A percentile compares a stretch with the other conserved stretches of the same genome.
phyloP scores from a whole-genome alignment of 345 rosid genomes.

The Brassica juncea region DNA sequence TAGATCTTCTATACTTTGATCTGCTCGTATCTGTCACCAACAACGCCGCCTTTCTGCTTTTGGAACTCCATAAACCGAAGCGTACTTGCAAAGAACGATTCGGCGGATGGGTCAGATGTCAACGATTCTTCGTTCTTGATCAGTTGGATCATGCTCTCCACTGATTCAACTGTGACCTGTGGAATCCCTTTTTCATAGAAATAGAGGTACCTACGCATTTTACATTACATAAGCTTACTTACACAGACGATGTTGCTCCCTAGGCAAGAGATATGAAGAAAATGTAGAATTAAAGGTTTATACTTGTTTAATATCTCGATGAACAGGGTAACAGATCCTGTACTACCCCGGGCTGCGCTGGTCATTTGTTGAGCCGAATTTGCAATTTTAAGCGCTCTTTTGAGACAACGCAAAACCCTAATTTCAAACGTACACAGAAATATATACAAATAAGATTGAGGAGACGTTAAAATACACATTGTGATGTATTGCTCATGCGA shows the following conservation, averaged over 20 bases:
- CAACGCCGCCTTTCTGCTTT: slow-evolving; percentile 91
- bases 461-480: neutral
- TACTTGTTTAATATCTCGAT: slow-evolving; percentile 96
- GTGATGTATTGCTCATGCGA: neutral
- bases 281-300: neutral
- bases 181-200: slow-evolving; percentile 91
- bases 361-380: slow-evolving; percentile 94
- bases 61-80: slow-evolving; percentile 80
- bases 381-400: slow-evolving; percentile 94
- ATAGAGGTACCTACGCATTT: slow-evolving; percentile 67
- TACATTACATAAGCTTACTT: neutral
- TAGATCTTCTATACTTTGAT: slow-evolving; percentile 57
- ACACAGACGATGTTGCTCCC: neutral
- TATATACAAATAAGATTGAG: neutral
- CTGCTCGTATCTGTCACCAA: slow-evolving; percentile 76
- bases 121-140: slow-evolving; percentile 61
- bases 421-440: neutral
- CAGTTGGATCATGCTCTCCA: slow-evolving; percentile 79
- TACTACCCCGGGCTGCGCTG: slow-evolving; percentile 69
- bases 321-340: slow-evolving; percentile 77
- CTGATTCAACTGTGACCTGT: slow-evolving; percentile 66
- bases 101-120: slow-evolving; percentile 62
- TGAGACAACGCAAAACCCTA: slow-evolving; percentile 90
- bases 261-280: neutral
- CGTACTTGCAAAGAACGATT: slow-evolving; percentile 80